These are phyloP conservation scores for Saccharomyces hybrid DNA, from an alignment of 1,139 yeast genomes.

Conservation along the genomic window DNA sequence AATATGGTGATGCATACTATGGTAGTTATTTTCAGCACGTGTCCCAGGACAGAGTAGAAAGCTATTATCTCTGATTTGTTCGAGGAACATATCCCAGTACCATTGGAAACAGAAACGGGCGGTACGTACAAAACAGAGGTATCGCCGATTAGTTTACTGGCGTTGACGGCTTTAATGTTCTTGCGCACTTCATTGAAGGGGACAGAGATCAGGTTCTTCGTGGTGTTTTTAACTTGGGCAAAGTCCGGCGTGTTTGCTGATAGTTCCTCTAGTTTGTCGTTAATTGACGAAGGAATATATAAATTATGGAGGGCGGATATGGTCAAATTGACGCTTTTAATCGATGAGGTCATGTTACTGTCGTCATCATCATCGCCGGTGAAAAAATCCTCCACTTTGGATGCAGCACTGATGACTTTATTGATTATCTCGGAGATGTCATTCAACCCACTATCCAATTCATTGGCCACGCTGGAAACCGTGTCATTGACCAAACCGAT, in stretches of 20 bases:
- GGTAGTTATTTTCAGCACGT: constrained; percentile 33
- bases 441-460: constrained; percentile 54
- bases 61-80: constrained; percentile 26
- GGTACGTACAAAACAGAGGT: constrained; percentile 26
- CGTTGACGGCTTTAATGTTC: constrained; percentile 32
- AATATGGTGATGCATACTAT: constrained; percentile 33
- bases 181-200: constrained; percentile 50
- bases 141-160: constrained; percentile 18
- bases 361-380: constrained; percentile 38
- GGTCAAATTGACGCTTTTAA: constrained; percentile 50
- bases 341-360: constrained; percentile 24
- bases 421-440: constrained; percentile 50
- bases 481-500: constrained; percentile 56
- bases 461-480: constrained; percentile 45
- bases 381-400: constrained; percentile 47
- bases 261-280: constrained; percentile 43
- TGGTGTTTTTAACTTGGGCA: constrained; percentile 45
- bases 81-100: constrained; percentile 20
- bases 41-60: constrained; percentile 31
- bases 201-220: constrained; percentile 38
- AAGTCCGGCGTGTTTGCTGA: constrained; percentile 50
- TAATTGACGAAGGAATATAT: constrained; percentile 55
- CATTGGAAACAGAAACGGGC: constrained; percentile 7
- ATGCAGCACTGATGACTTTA: constrained; percentile 38
- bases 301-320: constrained; percentile 49